Conservation (phyloP, 2,329 filamentous ascomycete genomes). For the Sarocladium kiliense region DNA sequence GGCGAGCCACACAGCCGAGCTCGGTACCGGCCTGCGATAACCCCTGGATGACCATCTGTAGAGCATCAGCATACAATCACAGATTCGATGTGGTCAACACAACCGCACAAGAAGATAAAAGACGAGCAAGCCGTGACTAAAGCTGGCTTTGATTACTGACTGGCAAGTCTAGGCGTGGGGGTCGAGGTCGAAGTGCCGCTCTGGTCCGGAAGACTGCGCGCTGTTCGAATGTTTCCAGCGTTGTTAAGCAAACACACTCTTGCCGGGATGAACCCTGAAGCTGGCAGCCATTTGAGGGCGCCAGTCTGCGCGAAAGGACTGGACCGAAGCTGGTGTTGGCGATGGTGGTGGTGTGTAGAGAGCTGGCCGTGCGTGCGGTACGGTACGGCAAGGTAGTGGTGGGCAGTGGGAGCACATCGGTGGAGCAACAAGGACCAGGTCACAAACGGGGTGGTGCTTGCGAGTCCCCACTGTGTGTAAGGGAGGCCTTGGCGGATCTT, state of each 20-base stretch:
- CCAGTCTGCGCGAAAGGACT: not conserved
- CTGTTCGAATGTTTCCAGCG: not conserved
- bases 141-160: not conserved
- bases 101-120: not conserved
- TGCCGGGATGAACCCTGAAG: conserved; percentile 1
- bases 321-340: not conserved
- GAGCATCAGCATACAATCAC: not conserved
- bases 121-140: not conserved
- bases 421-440: conserved; percentile 1
- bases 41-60: not conserved
- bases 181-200: not conserved
- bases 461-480: not conserved
- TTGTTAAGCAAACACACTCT: not conserved
- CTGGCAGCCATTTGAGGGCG: not conserved
- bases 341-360: not conserved
- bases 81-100: not conserved
- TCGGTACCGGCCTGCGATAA: not conserved
- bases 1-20: not conserved
- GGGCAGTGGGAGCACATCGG: not conserved
- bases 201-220: too few relatives aligned
- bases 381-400: not conserved
- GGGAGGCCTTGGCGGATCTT: not conserved
- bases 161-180: not conserved
- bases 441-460: not conserved
- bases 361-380: not conserved